Evolutionary conservation across 306 rosid genomes (phyloP), one percentile per base, ranked within the genome.

Genomic region (Cercis canadensis): DNA sequence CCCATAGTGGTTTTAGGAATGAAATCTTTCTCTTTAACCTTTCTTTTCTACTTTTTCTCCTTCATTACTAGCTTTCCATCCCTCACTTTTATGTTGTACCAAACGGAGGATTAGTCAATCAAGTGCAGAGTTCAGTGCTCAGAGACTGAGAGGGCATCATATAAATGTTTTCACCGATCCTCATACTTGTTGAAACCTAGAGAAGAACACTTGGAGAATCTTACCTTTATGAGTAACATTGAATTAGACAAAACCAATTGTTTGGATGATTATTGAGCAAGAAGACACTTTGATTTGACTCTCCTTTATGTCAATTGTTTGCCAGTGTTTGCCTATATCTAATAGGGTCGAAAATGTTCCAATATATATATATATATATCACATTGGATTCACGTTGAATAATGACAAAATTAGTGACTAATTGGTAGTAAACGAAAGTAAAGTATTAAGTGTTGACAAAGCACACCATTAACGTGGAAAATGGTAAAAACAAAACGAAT

Each of bases 11-110:
- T 65, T 52, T 34, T 49, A 7, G n/a, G 52, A 68, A 68, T 33
- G 57, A 60, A 75, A 57, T 57, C 53, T 36, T 43, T 43, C 18
- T 36, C 56, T 60, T 45, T 60, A 21, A 32, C 64, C 73, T 75
- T 47, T 33, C 49, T 57, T 54, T 62, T 24, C 13, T 31, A 19
- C 64, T 56, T 71, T 59, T 18, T 49, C 43, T 71, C 59, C 16
- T 36, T 47, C 40, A 13, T 15, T 59, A 24, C 40, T 58, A 12
- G 6, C 33, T 65, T 72, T 72, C 65, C 11, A 39, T 72, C 57
- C 33, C 37, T 40, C 45, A 24, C 17, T 49, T 61, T 13, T 17
- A 17, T 58, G 60, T 58, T 71, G 33, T 49, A 49, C 41, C 40
- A 36, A 34, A n/a, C 54, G 17, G 16, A 34, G 67, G 60, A 46